phyloP scores from a whole-genome alignment of 2,329 filamentous ascomycete genomes.

The Pseudogymnoascus sp. region DNA sequence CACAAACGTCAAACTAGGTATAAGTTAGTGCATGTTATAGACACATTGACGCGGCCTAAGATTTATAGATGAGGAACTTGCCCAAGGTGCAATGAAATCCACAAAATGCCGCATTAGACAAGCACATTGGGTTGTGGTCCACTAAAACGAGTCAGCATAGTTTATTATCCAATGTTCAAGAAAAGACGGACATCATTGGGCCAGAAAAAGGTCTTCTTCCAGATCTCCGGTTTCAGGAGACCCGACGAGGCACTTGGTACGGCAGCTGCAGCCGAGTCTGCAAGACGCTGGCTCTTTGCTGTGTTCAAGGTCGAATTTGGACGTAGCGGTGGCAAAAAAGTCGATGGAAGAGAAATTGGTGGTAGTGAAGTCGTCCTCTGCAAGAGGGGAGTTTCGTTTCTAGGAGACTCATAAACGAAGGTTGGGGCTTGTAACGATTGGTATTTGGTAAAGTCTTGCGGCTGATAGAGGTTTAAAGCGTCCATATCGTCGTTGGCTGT shows the following conservation, averaged over 20 bases:
- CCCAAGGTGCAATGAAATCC: neutral
- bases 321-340: neutral
- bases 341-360: neutral
- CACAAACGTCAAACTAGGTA: slow-evolving; percentile 8
- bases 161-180: neutral
- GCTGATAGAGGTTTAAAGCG: neutral
- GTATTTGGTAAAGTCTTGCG: neutral
- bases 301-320: neutral
- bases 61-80: neutral
- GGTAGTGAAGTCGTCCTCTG: neutral
- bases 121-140: neutral
- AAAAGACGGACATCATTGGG: neutral
- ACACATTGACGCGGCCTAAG: neutral
- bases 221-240: neutral
- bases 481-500: neutral
- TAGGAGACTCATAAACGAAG: neutral
- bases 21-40: neutral
- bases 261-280: neutral
- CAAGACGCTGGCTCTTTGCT: neutral
- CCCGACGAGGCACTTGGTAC: neutral
- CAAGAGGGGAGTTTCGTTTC: neutral
- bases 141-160: neutral
- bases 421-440: neutral
- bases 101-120: neutral
- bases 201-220: neutral